A percentile compares a stretch with the other conserved stretches of the same genome.
Conservation (phyloP, 2,329 filamentous ascomycete species). For the Neurospora sp. region DNA sequence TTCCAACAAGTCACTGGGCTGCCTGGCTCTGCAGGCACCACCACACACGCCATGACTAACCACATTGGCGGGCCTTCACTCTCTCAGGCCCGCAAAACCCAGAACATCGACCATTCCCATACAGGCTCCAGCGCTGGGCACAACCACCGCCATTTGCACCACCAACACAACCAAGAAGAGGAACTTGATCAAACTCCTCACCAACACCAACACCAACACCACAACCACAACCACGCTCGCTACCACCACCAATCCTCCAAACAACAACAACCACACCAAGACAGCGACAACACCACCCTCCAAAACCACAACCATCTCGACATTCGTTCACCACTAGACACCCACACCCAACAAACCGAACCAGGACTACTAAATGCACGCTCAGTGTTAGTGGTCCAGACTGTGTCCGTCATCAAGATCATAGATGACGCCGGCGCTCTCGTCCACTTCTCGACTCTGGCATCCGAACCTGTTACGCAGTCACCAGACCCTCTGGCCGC, state of each 20-base stretch:
- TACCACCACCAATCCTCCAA: neutral
- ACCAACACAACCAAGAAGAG: conserved; percentile 17
- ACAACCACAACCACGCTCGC: conserved; percentile 16
- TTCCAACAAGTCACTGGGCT: neutral
- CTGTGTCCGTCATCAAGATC: conserved; percentile 44
- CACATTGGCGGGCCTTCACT: conserved; percentile 37
- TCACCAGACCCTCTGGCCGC: conserved; percentile 25
- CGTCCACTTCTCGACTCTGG: conserved; percentile 34
- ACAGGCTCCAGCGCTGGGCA: conserved; percentile 11
- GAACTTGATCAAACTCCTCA: neutral
- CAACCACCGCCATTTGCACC: conserved; percentile 21
- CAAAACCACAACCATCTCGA: conserved; percentile 4
- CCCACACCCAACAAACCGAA: conserved; percentile 11
- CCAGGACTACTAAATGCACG: conserved; percentile 3
- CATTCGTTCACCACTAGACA: conserved; percentile 18
- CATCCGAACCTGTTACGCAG: conserved; percentile 28
- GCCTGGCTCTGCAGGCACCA: neutral
- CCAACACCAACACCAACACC: conserved; percentile 17
- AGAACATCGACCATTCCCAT: conserved; percentile 22
- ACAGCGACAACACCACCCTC: conserved; percentile 10
- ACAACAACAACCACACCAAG: conserved; percentile 8
- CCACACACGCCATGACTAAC: conserved; percentile 31
- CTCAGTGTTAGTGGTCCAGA: conserved; percentile 39
- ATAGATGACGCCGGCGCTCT: conserved; percentile 39
- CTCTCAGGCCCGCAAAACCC: conserved; percentile 33